These are phyloP conservation scores for Blastobotrys terrestris DNA, from an alignment of 805 yeast species.

Conservation along the genomic window DNA sequence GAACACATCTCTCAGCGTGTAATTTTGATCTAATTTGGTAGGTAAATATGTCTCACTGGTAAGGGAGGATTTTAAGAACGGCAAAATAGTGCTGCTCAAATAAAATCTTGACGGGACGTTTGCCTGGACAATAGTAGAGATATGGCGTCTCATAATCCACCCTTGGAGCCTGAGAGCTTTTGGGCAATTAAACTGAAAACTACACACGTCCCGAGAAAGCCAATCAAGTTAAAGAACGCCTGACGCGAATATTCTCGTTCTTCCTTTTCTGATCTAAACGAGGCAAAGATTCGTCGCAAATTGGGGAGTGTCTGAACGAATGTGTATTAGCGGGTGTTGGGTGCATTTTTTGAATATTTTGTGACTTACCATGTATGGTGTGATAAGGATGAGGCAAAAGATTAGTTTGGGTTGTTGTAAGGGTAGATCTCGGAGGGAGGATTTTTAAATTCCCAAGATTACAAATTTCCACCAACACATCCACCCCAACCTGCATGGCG, in stretches of 20 bases:
- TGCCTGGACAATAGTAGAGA: not conserved
- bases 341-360: not conserved
- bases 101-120: not conserved
- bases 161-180: conserved; percentile 16
- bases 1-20: not conserved
- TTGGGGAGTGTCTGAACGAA: conserved; percentile 57
- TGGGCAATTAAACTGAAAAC: conserved; percentile 77
- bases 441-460: no score
- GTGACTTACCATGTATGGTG: not conserved
- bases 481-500: no score
- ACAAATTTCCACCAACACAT: no score
- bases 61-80: not conserved
- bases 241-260: conserved; percentile 68
- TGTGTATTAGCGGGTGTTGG: not conserved
- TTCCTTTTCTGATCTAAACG: conserved; percentile 81
- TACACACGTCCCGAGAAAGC: conserved; percentile 76
- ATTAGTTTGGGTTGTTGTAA: no score
- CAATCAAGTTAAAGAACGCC: conserved; percentile 60
- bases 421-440: no score
- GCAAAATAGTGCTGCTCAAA: not conserved
- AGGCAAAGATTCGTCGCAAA: conserved; percentile 69
- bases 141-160: conserved; percentile 2
- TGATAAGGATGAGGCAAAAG: no score
- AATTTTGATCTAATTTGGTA: not conserved
- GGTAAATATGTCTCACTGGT: not conserved